phyloP scores from a whole-genome alignment of 2,329 filamentous ascomycete genomes.

The Didymella glomerata region DNA sequence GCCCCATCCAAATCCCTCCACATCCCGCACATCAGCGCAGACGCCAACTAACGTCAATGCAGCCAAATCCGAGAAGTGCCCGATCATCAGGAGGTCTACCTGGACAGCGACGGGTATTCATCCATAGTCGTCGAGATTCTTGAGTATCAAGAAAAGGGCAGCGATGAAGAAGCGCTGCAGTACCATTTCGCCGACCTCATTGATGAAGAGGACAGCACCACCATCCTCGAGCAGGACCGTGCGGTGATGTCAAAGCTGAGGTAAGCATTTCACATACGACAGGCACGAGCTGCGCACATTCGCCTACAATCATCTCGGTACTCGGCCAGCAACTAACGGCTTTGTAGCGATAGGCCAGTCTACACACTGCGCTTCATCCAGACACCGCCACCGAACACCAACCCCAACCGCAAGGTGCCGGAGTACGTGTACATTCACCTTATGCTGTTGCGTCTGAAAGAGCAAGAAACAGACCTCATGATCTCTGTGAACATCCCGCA shows the following conservation, averaged over 20 bases:
- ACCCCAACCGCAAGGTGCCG: conserved; percentile 46
- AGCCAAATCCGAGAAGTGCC: conserved; percentile 79
- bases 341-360: conserved; percentile 60
- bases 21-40: conserved; percentile 20
- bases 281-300: conserved; percentile 10
- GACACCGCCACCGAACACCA: conserved; percentile 47
- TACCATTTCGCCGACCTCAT: conserved; percentile 61
- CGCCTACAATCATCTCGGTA: neutral
- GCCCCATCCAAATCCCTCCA: conserved; percentile 6
- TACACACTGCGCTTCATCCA: conserved; percentile 73
- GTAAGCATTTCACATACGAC: conserved; percentile 39
- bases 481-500: conserved; percentile 90
- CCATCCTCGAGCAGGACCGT: conserved; percentile 42
- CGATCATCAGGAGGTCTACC: conserved; percentile 91
- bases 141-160: conserved; percentile 75
- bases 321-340: conserved; percentile 12
- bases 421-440: conserved; percentile 78
- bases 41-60: conserved; percentile 12
- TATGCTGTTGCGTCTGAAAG: conserved; percentile 77
- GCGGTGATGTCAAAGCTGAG: conserved; percentile 46
- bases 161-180: conserved; percentile 71
- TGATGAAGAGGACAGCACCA: conserved; percentile 48
- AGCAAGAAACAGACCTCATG: conserved; percentile 79
- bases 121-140: conserved; percentile 91
- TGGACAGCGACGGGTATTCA: conserved; percentile 83